Percentiles rank a stretch among this genome's conserved stretches.
These are phyloP conservation scores for Bjerkandera adusta DNA, from an alignment of 1,284 basidiomycete genomes.

Conservation along the genomic window DNA sequence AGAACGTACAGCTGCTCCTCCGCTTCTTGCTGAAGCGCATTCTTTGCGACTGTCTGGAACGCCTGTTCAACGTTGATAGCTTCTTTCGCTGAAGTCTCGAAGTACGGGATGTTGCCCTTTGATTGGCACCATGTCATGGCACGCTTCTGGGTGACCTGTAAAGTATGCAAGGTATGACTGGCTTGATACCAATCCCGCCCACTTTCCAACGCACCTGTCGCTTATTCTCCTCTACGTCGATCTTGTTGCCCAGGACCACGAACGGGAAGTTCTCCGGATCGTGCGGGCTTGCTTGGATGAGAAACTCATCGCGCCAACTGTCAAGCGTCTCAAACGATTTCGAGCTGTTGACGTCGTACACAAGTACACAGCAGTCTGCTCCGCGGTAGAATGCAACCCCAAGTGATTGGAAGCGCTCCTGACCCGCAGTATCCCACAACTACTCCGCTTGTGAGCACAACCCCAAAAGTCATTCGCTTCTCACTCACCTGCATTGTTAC, in stretches of 20 bases:
- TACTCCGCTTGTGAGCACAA: constrained; percentile 31
- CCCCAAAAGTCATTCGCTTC: not conserved
- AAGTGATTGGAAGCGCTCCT: constrained; percentile 98
- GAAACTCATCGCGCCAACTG: constrained; percentile 96
- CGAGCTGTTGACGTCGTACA: constrained; percentile 98
- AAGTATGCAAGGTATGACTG: not conserved
- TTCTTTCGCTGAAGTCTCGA: constrained; percentile 99
- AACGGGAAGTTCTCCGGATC: constrained; percentile 99
- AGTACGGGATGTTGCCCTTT: constrained; percentile 99
- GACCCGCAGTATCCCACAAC: constrained; percentile 99
- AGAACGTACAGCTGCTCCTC: constrained; percentile 88
- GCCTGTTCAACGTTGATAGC: constrained; percentile 99
- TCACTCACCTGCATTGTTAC: constrained; percentile 94
- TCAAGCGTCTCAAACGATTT: constrained; percentile 99
- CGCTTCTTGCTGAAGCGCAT: constrained; percentile 94
- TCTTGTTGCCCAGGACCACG: constrained; percentile 99
- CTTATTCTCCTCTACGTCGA: constrained; percentile 99
- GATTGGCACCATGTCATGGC: constrained; percentile 99
- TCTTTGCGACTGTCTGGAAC: constrained; percentile 99
- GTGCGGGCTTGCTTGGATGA: constrained; percentile 97
- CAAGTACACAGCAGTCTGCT: constrained; percentile 98
- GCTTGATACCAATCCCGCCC: too few relatives aligned
- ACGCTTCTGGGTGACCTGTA: constrained; percentile 95
- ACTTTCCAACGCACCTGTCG: constrained; percentile 84
- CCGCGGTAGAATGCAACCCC: constrained; percentile 99